Percentiles rank a stretch among this genome's conserved stretches.
Conservation (phyloP, 1,284 basidiomycete genomes). For the Chalciporus sp. region DNA sequence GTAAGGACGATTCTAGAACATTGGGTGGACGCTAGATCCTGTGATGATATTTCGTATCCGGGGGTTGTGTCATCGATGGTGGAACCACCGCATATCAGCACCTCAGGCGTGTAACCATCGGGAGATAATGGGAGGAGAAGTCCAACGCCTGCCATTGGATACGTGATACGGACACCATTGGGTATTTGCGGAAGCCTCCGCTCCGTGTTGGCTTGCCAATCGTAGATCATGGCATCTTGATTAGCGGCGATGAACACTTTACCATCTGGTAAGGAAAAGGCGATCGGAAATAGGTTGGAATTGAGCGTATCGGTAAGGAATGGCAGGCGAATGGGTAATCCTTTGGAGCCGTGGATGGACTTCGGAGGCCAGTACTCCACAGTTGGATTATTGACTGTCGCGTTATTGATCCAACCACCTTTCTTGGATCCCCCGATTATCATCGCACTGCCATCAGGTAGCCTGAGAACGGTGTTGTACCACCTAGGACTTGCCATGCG, state of each 20-base stretch:
- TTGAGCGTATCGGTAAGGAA: conserved; percentile 77
- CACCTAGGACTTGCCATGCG: conserved; percentile 75
- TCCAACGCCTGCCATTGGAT: conserved; percentile 78
- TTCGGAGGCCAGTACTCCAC: conserved; percentile 83
- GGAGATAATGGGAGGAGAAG: conserved; percentile 71
- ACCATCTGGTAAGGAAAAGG: conserved; percentile 73
- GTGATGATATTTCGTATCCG: conserved; percentile 65
- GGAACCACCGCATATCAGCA: conserved; percentile 82
- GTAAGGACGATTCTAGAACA: conserved; percentile 72
- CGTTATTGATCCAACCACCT: conserved; percentile 82
- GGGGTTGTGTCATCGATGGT: conserved; percentile 63
- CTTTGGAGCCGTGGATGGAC: conserved; percentile 63
- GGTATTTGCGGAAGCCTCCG: conserved; percentile 68
- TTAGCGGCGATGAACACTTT: conserved; percentile 81
- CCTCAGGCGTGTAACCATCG: conserved; percentile 66
- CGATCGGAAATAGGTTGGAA: conserved; percentile 82
- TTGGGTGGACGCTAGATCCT: conserved; percentile 70
- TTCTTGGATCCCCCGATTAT: conserved; percentile 79
- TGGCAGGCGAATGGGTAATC: conserved; percentile 58
- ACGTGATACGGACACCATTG: conserved; percentile 80
- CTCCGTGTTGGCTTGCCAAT: conserved; percentile 71
- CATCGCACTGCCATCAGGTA: conserved; percentile 78
- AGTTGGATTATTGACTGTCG: conserved; percentile 78
- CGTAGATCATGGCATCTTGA: conserved; percentile 76
- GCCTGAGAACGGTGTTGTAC: conserved; percentile 73